Base-by-base conservation (phyloP, 108 stramenopile species). In the Fistulifera solaris region DNA sequence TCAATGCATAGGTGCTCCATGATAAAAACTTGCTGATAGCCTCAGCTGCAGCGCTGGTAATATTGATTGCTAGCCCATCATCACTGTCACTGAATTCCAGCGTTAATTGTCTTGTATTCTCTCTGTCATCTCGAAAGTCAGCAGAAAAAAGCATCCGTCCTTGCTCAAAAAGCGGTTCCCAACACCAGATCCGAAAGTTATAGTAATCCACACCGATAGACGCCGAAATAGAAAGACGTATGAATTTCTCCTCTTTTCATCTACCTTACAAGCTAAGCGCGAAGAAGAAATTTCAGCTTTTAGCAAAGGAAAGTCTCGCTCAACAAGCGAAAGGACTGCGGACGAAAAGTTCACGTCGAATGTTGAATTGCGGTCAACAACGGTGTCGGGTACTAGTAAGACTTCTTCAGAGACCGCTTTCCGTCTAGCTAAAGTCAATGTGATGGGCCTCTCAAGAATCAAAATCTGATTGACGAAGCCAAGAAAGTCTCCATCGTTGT, bases 391-490 rank as follows among this genome's bases (percentile, higher is more conserved):
- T 35, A 3, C 6, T 8, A 35, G 6, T 6, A 35, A 3, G 31
- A 35, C 8, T 35, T 35, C 8, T 35, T 35, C 31, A 35, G 3
- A 8, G 8, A 6, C 8, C 3, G 6, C 31, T 8, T 35, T 35
- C 8, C 31, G 38, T 14, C 53, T 60, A 26, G 40, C 22, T 19
- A 85, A 77, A 17, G 52, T 56, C 6, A 81, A 39, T 8, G 53
- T 74, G 17, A 76, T 51, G 46, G 84, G 84, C 45, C 84, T 41
- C 17, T 58, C 61, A 10, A 54, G 39, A 15, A 31, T 60, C 38
- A 59, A 45, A 12, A 85, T 40, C 0, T 58, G 55, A 4, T 68
- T 27, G n/a, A 79, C 77, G 58, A 81, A 58, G 18, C 57, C 48
- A 3, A 65, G 52, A 1, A 85, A 50, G 8, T 35, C 31, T 35